These are phyloP conservation scores for Harringtonia lauricola DNA, from an alignment of 2,329 filamentous ascomycete genomes.

Conservation along the genomic window DNA sequence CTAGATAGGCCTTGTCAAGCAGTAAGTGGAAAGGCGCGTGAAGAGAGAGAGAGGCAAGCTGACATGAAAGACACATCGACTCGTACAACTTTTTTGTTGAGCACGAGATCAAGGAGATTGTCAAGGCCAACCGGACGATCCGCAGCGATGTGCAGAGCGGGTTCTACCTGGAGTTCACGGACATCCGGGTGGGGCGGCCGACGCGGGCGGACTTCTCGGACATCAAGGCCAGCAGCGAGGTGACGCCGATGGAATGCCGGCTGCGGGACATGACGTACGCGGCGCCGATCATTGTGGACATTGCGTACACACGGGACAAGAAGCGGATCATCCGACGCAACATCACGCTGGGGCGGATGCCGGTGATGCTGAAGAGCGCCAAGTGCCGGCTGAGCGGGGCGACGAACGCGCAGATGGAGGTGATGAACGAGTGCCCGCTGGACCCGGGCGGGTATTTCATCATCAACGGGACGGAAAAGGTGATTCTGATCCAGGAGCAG, in stretches of 20 bases:
- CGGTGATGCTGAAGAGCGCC: conserved; percentile 92
- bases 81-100: conserved; percentile 99
- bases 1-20: conserved; percentile 64
- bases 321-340: conserved; percentile 63
- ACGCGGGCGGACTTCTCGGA: conserved; percentile 68
- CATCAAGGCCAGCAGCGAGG: conserved; percentile 56
- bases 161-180: conserved; percentile 87
- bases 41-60: neutral
- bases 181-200: conserved; percentile 78
- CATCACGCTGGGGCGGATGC: conserved; percentile 79
- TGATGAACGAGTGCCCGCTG: conserved; percentile 88
- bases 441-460: conserved; percentile 98
- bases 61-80: conserved; percentile 59
- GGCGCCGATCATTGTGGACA: conserved; percentile 85
- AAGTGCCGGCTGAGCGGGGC: conserved; percentile 81
- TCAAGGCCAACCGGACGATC: conserved; percentile 80
- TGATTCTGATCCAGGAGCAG: conserved; percentile 96
- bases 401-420: conserved; percentile 77
- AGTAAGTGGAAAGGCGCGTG: conserved; percentile 33
- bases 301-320: conserved; percentile 77
- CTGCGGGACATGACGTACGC: conserved; percentile 97
- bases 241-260: conserved; percentile 94
- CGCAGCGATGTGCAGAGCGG: conserved; percentile 85
- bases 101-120: conserved; percentile 92
- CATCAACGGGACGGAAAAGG: conserved; percentile 94